These are phyloP conservation scores for Lithospermum erythrorhizon DNA, from an alignment of 257 asterid species.

Conservation along the genomic window DNA sequence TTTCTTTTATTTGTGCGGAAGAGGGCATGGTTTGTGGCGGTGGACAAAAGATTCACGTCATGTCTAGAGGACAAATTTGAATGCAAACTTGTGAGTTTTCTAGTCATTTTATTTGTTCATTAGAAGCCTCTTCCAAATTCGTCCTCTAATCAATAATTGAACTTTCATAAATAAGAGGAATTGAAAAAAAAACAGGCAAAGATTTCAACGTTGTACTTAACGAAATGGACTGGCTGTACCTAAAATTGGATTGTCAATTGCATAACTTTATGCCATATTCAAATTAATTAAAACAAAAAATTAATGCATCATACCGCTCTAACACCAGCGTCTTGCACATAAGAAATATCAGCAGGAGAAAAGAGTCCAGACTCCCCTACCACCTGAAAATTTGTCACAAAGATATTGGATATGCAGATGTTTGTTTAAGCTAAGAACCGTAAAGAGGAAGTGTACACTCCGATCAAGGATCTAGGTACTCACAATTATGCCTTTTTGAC, in stretches of 20 bases:
- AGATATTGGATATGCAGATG: not conserved
- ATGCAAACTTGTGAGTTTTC: no score
- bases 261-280: no score
- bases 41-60: not conserved
- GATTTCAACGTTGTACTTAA: no score
- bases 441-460: not conserved
- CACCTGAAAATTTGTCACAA: constrained; percentile 29
- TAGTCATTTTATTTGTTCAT: no score
- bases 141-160: no score
- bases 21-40: no score
- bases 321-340: constrained; percentile 78
- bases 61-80: not conserved
- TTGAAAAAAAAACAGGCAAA: no score
- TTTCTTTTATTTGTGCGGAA: not conserved
- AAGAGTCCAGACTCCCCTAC: constrained; percentile 95
- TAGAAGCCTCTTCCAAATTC: no score
- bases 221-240: no score
- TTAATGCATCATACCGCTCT: constrained; percentile 46
- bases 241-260: no score
- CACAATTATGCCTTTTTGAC: constrained; percentile 56
- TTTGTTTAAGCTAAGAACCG: not conserved
- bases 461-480: constrained; percentile 13
- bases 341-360: constrained; percentile 76
- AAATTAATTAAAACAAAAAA: not conserved
- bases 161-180: no score